These are phyloP conservation scores for Persicaria maculosa DNA, from an alignment of 148 eudicot genomes.

Conservation along the genomic window DNA sequence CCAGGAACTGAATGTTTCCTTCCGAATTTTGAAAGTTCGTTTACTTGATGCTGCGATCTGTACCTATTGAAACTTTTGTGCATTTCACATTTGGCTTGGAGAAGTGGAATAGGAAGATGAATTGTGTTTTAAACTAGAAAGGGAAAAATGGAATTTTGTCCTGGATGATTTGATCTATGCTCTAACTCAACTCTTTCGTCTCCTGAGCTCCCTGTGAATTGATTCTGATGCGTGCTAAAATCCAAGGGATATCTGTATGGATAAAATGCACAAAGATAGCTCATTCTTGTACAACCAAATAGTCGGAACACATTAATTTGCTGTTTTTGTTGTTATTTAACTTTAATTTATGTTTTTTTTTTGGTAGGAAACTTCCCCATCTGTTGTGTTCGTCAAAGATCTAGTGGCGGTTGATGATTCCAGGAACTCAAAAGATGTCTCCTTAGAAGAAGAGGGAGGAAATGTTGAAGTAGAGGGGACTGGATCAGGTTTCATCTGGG, in stretches of 20 bases:
- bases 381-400: conserved; percentile 78
- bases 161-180: no score
- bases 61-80: not conserved
- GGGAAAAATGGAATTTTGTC: no score
- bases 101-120: not conserved
- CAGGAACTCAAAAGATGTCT: conserved; percentile 32
- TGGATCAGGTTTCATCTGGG: conserved; percentile 98
- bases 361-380: conserved; percentile 68
- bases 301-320: not conserved
- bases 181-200: no score
- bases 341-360: not conserved
- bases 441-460: conserved; percentile 48
- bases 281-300: not conserved
- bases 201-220: not conserved
- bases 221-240: not conserved
- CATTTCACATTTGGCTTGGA: not conserved
- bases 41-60: not conserved
- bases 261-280: not conserved
- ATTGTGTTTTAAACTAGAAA: not conserved
- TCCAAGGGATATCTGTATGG: not conserved
- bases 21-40: not conserved
- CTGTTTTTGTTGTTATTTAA: not conserved
- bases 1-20: conserved; percentile 25
- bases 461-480: conserved; percentile 76
- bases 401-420: conserved; percentile 42